A percentile compares a stretch with the other conserved stretches of the same genome.
These are phyloP conservation scores for Chrysanthemum lavandulifolium DNA, from an alignment of 129 eudicot genomes.

Conservation along the genomic window DNA sequence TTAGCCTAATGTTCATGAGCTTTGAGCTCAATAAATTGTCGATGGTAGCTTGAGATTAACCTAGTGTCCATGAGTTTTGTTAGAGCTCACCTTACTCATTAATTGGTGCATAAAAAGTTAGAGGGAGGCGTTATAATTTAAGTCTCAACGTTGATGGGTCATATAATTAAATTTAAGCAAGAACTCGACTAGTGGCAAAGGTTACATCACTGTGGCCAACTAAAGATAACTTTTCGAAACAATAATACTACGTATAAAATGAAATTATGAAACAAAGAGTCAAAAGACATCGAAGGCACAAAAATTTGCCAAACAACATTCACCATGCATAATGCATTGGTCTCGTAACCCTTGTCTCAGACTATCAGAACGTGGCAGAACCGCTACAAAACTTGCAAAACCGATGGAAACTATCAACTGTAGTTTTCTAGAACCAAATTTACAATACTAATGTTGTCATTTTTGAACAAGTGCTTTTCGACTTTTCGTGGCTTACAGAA, in stretches of 20 bases:
- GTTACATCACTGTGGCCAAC: constrained; percentile 13
- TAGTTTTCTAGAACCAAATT: neutral
- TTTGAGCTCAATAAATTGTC: too few species aligned
- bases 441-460: neutral
- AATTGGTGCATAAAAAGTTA: too few species aligned
- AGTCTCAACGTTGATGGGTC: neutral
- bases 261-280: neutral
- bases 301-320: constrained; percentile 5
- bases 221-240: neutral
- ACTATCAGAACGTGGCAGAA: neutral
- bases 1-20: too few species aligned
- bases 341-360: constrained; percentile 4
- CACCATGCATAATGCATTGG: constrained; percentile 16
- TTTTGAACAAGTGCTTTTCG: neutral
- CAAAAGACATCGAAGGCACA: neutral
- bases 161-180: neutral
- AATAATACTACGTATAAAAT: neutral
- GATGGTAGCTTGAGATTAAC: too few species aligned
- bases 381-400: neutral
- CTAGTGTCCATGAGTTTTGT: too few species aligned
- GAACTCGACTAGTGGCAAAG: constrained; percentile 6
- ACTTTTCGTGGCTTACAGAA: too few species aligned
- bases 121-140: neutral
- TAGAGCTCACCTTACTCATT: too few species aligned
- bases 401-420: neutral